phyloP scores from a whole-genome alignment of 1,139 yeast genomes.

The Hyphopichia buzzinii region DNA sequence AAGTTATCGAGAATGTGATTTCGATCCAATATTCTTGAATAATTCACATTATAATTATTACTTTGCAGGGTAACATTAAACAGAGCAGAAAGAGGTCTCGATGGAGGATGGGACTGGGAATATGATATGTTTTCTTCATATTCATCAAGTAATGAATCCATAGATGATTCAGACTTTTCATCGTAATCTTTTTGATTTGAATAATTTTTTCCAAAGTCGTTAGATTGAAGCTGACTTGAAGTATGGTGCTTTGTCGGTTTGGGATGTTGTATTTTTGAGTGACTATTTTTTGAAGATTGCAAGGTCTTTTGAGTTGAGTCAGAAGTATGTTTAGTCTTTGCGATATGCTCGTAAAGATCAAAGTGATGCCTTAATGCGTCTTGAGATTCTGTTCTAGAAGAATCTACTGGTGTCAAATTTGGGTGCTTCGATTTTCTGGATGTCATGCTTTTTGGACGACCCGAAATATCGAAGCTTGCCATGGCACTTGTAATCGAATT shows the following conservation, averaged over 20 bases:
- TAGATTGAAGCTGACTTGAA: conserved; percentile 5
- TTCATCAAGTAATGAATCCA: conserved; percentile 54
- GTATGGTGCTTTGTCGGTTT: conserved; percentile 14
- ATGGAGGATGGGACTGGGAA: conserved; percentile 30
- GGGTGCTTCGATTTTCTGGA: neutral
- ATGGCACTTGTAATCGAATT: conserved; percentile 28
- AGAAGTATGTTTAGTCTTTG: neutral
- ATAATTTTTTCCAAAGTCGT: neutral
- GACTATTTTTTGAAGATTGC: no score
- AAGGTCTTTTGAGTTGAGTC: neutral
- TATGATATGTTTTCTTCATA: conserved; percentile 44
- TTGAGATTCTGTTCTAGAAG: neutral
- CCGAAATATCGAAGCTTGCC: conserved; percentile 27
- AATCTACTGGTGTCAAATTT: neutral
- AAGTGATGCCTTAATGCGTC: neutral
- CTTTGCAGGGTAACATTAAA: conserved; percentile 5
- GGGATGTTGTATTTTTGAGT: conserved; percentile 16
- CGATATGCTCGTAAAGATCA: neutral
- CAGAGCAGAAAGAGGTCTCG: conserved; percentile 28
- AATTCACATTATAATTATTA: conserved; percentile 1
- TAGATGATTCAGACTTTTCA: conserved; percentile 38
- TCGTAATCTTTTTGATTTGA: conserved; percentile 3
- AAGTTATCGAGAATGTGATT: conserved; percentile 1
- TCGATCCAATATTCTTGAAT: conserved; percentile 2
- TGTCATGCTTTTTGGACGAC: neutral